Base-by-base conservation (phyloP, 2,329 filamentous ascomycete species). In the Fusarium penzigii region DNA sequence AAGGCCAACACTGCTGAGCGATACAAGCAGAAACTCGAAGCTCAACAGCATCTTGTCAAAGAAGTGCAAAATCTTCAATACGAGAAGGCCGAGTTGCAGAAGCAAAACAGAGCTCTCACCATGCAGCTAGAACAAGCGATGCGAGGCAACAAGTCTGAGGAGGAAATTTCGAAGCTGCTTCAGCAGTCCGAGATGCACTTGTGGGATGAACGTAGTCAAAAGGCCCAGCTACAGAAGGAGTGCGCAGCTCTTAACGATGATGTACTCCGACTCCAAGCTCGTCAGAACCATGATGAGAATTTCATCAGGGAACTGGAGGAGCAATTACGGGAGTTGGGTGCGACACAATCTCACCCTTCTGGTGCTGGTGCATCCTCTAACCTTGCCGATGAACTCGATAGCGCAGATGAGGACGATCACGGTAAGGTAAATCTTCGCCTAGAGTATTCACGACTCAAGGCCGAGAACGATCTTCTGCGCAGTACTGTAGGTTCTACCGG, bases 1-100 rank as follows among this genome's bases (percentile, higher is more conserved):
- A 85, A 84, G 61, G 83, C 84, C 54, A 87, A 87, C 58, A 83
- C 78, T 49, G 81, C 81, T 8, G 84, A 86, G 49, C 76, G 84
- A 51, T 82, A 83, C 64, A 81, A 83, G 66, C 81, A 84, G 66
- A 86, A 87, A 68, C 75, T 87, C 13, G 81, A 84, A 63, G 75
- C 76, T 13, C 77, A 81, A 61, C 80, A 80, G 51, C 72, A 77
- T 16, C 70, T 84, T 34, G 80, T 82, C 53, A 78, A 75, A 49
- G 82, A 86, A 58, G 77, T 84, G 44, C 74, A 79, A 47, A 75
- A 78, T 34, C 72, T 86, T 7, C 76, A 80, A 51, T 80, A 79
- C 52, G 80, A 83, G 61, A 76, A 80, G 53, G 77, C 79, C 34
- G 77, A 82, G 55, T 68, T 82, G 46, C 74, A 80, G 58, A 77